Conservation (phyloP, 352 stramenopile genomes). For the Globisporangium ultimum region DNA sequence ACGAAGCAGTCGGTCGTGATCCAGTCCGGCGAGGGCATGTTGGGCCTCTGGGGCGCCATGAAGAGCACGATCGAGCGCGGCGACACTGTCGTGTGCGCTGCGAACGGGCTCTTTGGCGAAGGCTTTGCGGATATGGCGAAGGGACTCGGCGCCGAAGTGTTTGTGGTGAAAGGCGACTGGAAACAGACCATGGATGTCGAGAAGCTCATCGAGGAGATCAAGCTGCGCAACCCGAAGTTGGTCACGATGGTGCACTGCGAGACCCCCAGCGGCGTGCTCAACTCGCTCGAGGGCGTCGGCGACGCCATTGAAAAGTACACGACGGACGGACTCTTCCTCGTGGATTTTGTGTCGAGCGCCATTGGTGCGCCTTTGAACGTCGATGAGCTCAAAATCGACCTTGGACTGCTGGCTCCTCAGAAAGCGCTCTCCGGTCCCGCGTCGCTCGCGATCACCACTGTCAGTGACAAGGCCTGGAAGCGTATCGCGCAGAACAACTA, state of each 20-base stretch:
- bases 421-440: slow-evolving; percentile 45
- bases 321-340: slow-evolving; percentile 47
- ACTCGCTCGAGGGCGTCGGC: slow-evolving; percentile 38
- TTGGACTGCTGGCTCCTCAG: slow-evolving; percentile 41
- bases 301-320: slow-evolving; percentile 34
- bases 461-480: slow-evolving; percentile 47
- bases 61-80: slow-evolving; percentile 39
- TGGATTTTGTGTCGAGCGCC: slow-evolving; percentile 56
- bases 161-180: slow-evolving; percentile 37
- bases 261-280: slow-evolving; percentile 44
- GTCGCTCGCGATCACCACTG: slow-evolving; percentile 37
- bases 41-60: slow-evolving; percentile 47
- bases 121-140: slow-evolving; percentile 50
- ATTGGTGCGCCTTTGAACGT: slow-evolving; percentile 35
- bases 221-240: slow-evolving; percentile 35
- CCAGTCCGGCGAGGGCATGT: slow-evolving; percentile 58
- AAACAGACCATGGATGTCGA: slow-evolving; percentile 31
- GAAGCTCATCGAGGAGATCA: slow-evolving; percentile 33
- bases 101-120: slow-evolving; percentile 46
- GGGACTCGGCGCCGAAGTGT: slow-evolving; percentile 34
- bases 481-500: slow-evolving; percentile 43
- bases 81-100: slow-evolving; percentile 41
- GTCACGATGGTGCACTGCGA: slow-evolving; percentile 58
- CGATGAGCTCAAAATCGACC: slow-evolving; percentile 37
- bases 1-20: slow-evolving; percentile 36